phyloP scores from a whole-genome alignment of 768 basidiomycete species.

The Lenzites betulinus region DNA sequence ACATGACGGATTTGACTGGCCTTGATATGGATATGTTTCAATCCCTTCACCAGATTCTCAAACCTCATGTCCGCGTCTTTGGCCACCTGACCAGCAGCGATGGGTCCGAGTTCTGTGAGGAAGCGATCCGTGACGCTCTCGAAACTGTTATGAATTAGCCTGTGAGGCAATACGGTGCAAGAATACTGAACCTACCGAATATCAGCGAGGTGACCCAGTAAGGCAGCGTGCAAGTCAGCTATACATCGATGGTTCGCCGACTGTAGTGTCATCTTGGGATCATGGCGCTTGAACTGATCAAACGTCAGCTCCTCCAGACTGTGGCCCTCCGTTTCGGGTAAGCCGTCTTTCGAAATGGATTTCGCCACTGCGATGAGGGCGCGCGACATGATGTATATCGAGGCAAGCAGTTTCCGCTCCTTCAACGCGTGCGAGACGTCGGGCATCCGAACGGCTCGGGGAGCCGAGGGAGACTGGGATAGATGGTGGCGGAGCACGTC shows the following conservation, averaged over 20 bases:
- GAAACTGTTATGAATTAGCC: constrained; percentile 52
- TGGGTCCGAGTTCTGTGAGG: constrained; percentile 72
- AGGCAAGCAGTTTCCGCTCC: constrained; percentile 78
- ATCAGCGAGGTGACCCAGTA: constrained; percentile 83
- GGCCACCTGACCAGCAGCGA: constrained; percentile 71
- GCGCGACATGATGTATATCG: constrained; percentile 89
- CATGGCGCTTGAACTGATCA: constrained; percentile 76
- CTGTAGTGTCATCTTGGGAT: constrained; percentile 62
- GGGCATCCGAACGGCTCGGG: constrained; percentile 39
- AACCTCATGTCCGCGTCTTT: constrained; percentile 83
- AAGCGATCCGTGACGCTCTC: constrained; percentile 93
- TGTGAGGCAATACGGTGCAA: neutral
- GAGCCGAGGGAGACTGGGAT: constrained; percentile 37
- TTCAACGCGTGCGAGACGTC: constrained; percentile 56
- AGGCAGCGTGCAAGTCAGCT: constrained; percentile 77
- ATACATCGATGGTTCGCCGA: constrained; percentile 80
- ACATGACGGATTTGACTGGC: constrained; percentile 36
- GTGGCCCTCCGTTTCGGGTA: constrained; percentile 78
- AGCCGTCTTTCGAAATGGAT: constrained; percentile 69
- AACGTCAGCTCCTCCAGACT: constrained; percentile 88
- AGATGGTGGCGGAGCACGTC: constrained; percentile 56
- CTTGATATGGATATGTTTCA: constrained; percentile 83
- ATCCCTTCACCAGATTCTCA: constrained; percentile 81
- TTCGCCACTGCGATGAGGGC: constrained; percentile 79
- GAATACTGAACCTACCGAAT: constrained; percentile 56